Conservation (phyloP, 164 flowering plant species). For the Houttuynia cordata region DNA sequence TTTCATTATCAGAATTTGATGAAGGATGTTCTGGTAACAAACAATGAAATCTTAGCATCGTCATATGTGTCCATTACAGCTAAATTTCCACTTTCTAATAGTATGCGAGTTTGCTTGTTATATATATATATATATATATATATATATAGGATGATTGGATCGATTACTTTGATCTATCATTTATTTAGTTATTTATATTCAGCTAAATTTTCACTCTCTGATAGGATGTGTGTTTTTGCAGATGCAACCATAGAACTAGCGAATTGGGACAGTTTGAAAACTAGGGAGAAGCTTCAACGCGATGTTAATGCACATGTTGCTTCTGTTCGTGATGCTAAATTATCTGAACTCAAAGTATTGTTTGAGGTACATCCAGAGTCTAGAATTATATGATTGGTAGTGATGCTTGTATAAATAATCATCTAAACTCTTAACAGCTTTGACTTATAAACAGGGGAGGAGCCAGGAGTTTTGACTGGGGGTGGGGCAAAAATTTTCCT, state of each 20-base stretch:
- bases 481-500: too few relatives aligned
- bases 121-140: too few relatives aligned
- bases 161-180: neutral
- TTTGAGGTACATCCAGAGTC: conserved; percentile 50
- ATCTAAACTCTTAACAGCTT: too few relatives aligned
- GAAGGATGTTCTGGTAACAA: conserved; percentile 62
- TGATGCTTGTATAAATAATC: too few relatives aligned
- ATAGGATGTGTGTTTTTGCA: conserved; percentile 22
- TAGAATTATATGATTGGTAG: neutral
- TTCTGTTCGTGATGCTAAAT: conserved; percentile 60
- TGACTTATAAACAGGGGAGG: too few relatives aligned
- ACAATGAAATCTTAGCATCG: neutral
- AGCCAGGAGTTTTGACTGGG: too few relatives aligned
- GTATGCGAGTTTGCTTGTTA: neutral
- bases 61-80: neutral
- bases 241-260: conserved; percentile 59
- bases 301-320: conserved; percentile 84
- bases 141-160: too few relatives aligned
- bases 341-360: conserved; percentile 53
- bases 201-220: too few relatives aligned
- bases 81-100: neutral
- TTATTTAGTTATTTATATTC: neutral
- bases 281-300: conserved; percentile 68
- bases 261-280: conserved; percentile 73
- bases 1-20: conserved; percentile 50